These are phyloP conservation scores for Diaporthe amygdali DNA, from an alignment of 2,329 filamentous ascomycete species.

Conservation along the genomic window DNA sequence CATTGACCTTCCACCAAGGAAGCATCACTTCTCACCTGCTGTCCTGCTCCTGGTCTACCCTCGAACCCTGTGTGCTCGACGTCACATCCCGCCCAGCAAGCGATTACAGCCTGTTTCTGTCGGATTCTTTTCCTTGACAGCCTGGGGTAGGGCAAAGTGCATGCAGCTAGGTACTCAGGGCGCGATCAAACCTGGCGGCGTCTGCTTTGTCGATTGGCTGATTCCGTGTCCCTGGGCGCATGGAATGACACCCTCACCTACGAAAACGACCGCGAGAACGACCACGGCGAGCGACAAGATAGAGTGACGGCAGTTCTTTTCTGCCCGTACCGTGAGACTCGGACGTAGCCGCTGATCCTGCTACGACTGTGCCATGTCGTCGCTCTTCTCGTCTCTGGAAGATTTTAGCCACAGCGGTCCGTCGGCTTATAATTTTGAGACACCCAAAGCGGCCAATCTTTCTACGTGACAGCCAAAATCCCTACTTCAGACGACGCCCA, in stretches of 20 bases:
- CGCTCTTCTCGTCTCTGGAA: neutral
- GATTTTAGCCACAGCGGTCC: slow-evolving; percentile 9
- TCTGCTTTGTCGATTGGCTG: neutral
- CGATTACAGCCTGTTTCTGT: neutral
- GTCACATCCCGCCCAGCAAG: slow-evolving; percentile 6
- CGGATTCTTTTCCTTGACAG: neutral
- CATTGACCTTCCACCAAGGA: neutral
- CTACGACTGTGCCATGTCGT: neutral
- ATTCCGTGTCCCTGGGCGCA: neutral
- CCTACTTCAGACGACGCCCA: neutral
- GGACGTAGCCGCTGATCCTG: neutral
- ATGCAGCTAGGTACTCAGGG: neutral
- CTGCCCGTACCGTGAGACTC: neutral
- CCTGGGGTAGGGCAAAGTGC: neutral
- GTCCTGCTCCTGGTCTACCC: too few relatives aligned
- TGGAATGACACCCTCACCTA: too few relatives aligned
- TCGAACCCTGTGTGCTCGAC: neutral
- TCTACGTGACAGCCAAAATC: neutral
- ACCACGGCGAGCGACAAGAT: neutral
- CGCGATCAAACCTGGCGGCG: neutral
- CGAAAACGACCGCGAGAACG: too few relatives aligned
- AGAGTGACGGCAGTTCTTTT: neutral
- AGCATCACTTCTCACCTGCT: neutral
- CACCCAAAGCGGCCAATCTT: neutral
- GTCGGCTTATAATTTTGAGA: neutral